These are phyloP conservation scores for Nannochloris sp. DNA, from an alignment of 139 green algal genomes.

Conservation along the genomic window DNA sequence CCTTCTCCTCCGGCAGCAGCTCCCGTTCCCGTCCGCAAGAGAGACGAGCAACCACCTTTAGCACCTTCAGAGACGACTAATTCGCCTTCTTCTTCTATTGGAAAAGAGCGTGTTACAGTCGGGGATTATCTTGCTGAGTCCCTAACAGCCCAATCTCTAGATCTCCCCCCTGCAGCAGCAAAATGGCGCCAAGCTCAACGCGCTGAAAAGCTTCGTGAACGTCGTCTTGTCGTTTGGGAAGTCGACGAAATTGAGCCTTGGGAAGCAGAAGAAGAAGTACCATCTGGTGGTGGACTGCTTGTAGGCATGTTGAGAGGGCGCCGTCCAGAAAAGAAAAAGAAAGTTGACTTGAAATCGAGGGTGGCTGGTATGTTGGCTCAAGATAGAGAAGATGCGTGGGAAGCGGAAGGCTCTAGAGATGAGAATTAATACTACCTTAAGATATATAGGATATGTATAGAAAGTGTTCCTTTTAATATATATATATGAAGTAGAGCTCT, in stretches of 20 bases:
- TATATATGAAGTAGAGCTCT: too few relatives aligned
- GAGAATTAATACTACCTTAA: not conserved
- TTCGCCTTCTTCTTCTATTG: not conserved
- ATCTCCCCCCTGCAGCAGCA: conserved; percentile 53
- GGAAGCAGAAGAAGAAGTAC: conserved; percentile 6
- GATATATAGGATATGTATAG: not conserved
- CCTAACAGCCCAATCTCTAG: conserved; percentile 66
- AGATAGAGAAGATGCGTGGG: conserved; percentile 20
- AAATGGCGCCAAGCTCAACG: conserved; percentile 25
- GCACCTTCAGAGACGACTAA: not conserved
- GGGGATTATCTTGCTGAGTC: conserved; percentile 47
- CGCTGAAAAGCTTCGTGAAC: not conserved
- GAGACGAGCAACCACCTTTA: not conserved
- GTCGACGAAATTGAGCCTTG: conserved; percentile 17
- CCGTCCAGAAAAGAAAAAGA: too few relatives aligned
- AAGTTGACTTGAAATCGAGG: conserved; percentile 20
- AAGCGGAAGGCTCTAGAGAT: too few relatives aligned
- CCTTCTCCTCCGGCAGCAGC: not conserved
- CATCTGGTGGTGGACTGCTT: not conserved
- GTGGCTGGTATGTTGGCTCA: conserved; percentile 10
- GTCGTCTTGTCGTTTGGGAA: conserved; percentile 32
- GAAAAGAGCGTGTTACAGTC: conserved; percentile 1
- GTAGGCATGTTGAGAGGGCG: not conserved
- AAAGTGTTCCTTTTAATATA: not conserved
- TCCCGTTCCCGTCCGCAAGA: not conserved